Evolutionary conservation across 768 basidiomycete species (phyloP).

Genomic region (Russula sp.): DNA sequence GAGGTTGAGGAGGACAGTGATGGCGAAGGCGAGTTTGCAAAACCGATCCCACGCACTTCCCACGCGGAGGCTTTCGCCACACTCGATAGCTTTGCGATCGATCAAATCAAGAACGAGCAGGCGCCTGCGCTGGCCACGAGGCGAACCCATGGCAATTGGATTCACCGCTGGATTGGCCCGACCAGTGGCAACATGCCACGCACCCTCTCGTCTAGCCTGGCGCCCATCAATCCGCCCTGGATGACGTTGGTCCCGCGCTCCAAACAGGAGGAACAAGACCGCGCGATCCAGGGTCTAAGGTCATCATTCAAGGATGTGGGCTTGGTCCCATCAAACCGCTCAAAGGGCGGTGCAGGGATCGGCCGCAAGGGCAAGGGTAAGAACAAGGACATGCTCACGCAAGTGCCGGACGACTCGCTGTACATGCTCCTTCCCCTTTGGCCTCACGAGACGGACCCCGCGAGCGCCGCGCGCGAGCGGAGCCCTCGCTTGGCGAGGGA

Average conservation of each 20-base stretch:
- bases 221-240: conserved; percentile 45
- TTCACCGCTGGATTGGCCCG: conserved; percentile 15
- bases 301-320: conserved; percentile 78
- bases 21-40: conserved; percentile 25
- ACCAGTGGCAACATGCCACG: conserved; percentile 17
- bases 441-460: conserved; percentile 62
- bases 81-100: conserved; percentile 24
- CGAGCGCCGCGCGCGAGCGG: conserved; percentile 19
- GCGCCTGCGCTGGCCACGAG: not conserved
- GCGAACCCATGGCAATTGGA: conserved; percentile 8
- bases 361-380: conserved; percentile 20
- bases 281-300: conserved; percentile 61
- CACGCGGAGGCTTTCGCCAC: conserved; percentile 34
- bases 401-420: conserved; percentile 59
- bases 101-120: conserved; percentile 23
- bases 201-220: conserved; percentile 26
- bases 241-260: conserved; percentile 54
- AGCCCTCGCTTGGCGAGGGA: conserved; percentile 21
- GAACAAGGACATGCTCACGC: conserved; percentile 41
- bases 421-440: conserved; percentile 86
- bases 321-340: conserved; percentile 48
- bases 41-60: conserved; percentile 26
- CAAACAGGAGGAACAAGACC: conserved; percentile 60
- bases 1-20: conserved; percentile 12
- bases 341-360: conserved; percentile 21